Conservation (phyloP, 2,329 filamentous ascomycete genomes). For the Cordyceps pruinosa region DNA sequence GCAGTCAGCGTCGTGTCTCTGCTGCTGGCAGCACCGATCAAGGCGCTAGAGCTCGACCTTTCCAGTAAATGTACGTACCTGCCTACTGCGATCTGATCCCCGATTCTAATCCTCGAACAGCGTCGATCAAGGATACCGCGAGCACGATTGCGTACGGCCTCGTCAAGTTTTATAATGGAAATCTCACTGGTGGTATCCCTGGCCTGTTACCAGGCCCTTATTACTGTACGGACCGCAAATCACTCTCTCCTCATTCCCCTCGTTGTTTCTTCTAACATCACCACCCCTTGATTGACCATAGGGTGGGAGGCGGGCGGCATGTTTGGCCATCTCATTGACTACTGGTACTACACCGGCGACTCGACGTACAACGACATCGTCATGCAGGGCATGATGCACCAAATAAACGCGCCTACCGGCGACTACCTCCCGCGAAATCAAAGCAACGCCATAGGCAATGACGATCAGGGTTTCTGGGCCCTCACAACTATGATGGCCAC, state of each 20-base stretch:
- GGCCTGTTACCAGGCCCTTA: slow-evolving; percentile 55
- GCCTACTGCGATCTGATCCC: background rate
- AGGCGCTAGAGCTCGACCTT: background rate
- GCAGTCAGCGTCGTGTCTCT: background rate
- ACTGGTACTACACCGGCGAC: slow-evolving; percentile 59
- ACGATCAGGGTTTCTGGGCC: slow-evolving; percentile 70
- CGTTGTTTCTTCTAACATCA: slow-evolving; percentile 17
- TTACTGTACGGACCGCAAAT: slow-evolving; percentile 46
- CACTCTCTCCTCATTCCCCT: slow-evolving; percentile 14
- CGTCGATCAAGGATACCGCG: slow-evolving; percentile 43
- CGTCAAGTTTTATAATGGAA: slow-evolving; percentile 47
- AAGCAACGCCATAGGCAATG: slow-evolving; percentile 50
- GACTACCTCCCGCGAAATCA: slow-evolving; percentile 56
- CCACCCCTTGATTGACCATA: slow-evolving; percentile 15
- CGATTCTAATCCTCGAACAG: slow-evolving; percentile 22
- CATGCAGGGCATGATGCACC: slow-evolving; percentile 47
- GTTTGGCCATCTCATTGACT: slow-evolving; percentile 59
- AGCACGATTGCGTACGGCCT: slow-evolving; percentile 41
- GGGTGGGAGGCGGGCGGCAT: slow-evolving; percentile 59
- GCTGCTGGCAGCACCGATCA: background rate
- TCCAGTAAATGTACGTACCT: background rate
- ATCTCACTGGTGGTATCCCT: slow-evolving; percentile 50
- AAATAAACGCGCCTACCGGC: slow-evolving; percentile 40
- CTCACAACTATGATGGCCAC: slow-evolving; percentile 65
- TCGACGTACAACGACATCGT: slow-evolving; percentile 50